Conservation (phyloP, 345 rosid genomes). For the Durio zibethinus region DNA sequence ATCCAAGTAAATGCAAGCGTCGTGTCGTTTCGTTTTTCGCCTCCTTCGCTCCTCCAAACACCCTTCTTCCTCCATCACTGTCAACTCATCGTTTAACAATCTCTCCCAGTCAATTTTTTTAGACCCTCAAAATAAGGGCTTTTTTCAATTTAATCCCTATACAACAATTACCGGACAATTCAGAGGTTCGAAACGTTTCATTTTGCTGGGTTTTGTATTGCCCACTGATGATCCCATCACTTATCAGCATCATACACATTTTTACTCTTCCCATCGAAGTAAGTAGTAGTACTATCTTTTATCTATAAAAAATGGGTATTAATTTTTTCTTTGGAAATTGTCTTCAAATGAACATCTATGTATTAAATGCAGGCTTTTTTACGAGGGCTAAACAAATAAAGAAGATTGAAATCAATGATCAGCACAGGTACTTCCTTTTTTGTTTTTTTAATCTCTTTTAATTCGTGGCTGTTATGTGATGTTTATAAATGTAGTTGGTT, state of each 20-base stretch:
- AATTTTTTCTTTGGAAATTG: background rate
- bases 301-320: background rate
- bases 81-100: background rate
- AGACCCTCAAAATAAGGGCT: constrained; percentile 16
- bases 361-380: constrained; percentile 52
- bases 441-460: background rate
- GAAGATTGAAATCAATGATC: constrained; percentile 69
- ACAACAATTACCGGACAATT: constrained; percentile 14
- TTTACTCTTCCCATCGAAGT: constrained; percentile 44
- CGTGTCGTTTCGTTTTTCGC: constrained; percentile 49
- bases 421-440: constrained; percentile 51
- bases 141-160: constrained; percentile 20
- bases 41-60: constrained; percentile 39
- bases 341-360: background rate
- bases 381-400: constrained; percentile 68
- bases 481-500: background rate
- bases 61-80: constrained; percentile 14
- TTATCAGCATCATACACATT: constrained; percentile 18
- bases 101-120: constrained; percentile 11
- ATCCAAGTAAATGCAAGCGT: constrained; percentile 42
- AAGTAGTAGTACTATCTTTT: constrained; percentile 20
- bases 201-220: constrained; percentile 39
- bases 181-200: constrained; percentile 28
- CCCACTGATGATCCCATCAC: constrained; percentile 15
- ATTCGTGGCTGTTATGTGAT: background rate